Percentiles rank a stretch among this genome's conserved stretches.
Evolutionary conservation across 306 rosid genomes (phyloP).

Genomic region (Ormosia emarginata): DNA sequence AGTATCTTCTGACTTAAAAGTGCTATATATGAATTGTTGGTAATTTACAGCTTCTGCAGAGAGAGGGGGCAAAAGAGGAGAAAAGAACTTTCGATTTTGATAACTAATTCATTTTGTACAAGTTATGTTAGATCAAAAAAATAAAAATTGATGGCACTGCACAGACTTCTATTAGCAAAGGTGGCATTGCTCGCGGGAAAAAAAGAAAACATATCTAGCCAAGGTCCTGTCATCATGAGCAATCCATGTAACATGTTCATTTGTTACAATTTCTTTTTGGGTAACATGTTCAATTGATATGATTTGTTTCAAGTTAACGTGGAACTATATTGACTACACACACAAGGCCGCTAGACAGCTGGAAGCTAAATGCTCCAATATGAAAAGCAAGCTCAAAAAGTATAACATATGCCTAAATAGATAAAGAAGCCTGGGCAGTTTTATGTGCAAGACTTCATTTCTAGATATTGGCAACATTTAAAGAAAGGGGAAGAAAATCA

Average conservation of each 20-base stretch:
- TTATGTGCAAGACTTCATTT: neutral
- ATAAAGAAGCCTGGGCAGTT: neutral
- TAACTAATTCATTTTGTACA: too few species aligned
- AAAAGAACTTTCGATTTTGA: too few species aligned
- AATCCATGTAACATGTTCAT: neutral
- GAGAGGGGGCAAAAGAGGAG: too few species aligned
- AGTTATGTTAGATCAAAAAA: too few species aligned
- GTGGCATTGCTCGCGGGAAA: too few species aligned
- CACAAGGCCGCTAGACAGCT: too few species aligned
- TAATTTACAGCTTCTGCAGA: neutral
- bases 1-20: too few species aligned
- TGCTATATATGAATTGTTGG: neutral
- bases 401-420: neutral
- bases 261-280: neutral
- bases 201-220: neutral
- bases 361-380: neutral
- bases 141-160: too few species aligned
- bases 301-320: neutral
- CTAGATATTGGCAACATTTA: neutral
- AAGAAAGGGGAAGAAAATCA: neutral
- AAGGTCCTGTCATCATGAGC: neutral
- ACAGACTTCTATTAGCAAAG: too few species aligned
- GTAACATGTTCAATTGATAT: neutral
- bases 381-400: neutral
- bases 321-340: neutral